Evolutionary conservation across 805 yeast species (phyloP).

Genomic region (Saccharomyces kudriavzevii): DNA sequence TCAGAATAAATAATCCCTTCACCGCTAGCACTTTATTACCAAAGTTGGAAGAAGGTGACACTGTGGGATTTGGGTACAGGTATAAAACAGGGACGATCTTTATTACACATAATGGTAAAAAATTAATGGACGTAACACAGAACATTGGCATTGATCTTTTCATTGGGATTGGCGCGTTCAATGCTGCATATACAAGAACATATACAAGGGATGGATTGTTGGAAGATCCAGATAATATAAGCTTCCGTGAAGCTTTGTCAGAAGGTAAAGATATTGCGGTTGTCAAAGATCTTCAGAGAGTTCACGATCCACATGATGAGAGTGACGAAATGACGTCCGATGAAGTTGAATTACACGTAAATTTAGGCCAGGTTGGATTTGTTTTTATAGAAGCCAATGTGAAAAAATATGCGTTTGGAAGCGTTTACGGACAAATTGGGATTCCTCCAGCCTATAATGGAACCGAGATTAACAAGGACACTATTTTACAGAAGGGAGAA

Average conservation of each 20-base stretch:
- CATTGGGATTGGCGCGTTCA: slow-evolving; percentile 34
- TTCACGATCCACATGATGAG: slow-evolving; percentile 15
- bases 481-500: slow-evolving; percentile 62
- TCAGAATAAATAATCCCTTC: slow-evolving; percentile 59
- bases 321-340: slow-evolving; percentile 20
- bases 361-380: slow-evolving; percentile 69
- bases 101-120: slow-evolving; percentile 91
- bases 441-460: slow-evolving; percentile 40
- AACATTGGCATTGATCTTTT: slow-evolving; percentile 44
- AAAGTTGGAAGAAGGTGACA: slow-evolving; percentile 70
- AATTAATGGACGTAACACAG: slow-evolving; percentile 71
- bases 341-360: slow-evolving; percentile 45
- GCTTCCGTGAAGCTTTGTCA: slow-evolving; percentile 20
- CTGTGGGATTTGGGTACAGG: slow-evolving; percentile 84
- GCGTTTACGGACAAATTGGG: slow-evolving; percentile 36
- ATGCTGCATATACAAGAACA: slow-evolving; percentile 33
- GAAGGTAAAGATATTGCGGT: slow-evolving; percentile 18
- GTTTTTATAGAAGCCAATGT: slow-evolving; percentile 80
- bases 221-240: slow-evolving; percentile 30
- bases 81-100: slow-evolving; percentile 76
- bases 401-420: slow-evolving; percentile 72
- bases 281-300: slow-evolving; percentile 18
- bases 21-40: slow-evolving; percentile 35
- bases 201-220: slow-evolving; percentile 29
- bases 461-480: slow-evolving; percentile 37